Evolutionary conservation across 2,329 filamentous ascomycete genomes (phyloP).

Genomic region (Stagonosporopsis chrysanthemi): DNA sequence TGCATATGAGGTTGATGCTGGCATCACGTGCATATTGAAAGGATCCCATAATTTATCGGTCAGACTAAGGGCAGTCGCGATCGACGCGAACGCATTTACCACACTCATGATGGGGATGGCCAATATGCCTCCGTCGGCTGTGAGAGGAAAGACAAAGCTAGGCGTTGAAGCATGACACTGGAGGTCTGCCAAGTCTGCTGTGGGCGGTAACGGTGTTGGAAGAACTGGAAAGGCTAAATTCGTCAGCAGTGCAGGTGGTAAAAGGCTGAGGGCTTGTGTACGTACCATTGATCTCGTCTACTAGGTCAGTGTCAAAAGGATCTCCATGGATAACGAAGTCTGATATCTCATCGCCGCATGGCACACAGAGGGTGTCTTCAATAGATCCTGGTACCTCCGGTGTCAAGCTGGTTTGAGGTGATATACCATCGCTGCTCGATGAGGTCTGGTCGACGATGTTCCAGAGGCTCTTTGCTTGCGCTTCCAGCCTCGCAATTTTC

Average conservation of each 20-base stretch:
- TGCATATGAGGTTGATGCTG: slow-evolving; percentile 9
- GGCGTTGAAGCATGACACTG: background rate
- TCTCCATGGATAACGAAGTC: slow-evolving; percentile 1
- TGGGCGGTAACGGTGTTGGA: slow-evolving; percentile 5
- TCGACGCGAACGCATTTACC: slow-evolving; percentile 22
- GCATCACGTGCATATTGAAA: slow-evolving; percentile 28
- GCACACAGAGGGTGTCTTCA: background rate
- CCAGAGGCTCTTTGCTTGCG: slow-evolving; percentile 22
- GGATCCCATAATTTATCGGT: slow-evolving; percentile 27
- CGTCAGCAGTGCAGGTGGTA: background rate
- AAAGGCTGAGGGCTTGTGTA: background rate
- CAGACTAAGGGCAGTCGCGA: slow-evolving; percentile 27
- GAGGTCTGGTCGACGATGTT: background rate
- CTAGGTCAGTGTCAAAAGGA: background rate
- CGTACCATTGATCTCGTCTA: slow-evolving; percentile 3
- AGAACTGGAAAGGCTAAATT: background rate
- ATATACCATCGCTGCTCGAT: background rate
- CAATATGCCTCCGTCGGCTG: slow-evolving; percentile 28
- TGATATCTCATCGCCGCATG: background rate
- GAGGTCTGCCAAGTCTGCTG: background rate
- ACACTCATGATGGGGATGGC: slow-evolving; percentile 52
- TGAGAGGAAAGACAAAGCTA: slow-evolving; percentile 19
- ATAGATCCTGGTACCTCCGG: background rate
- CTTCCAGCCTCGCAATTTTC: slow-evolving; percentile 37
- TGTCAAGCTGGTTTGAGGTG: background rate